phyloP scores from a whole-genome alignment of 306 rosid species.

The Fragaria ananassa region DNA sequence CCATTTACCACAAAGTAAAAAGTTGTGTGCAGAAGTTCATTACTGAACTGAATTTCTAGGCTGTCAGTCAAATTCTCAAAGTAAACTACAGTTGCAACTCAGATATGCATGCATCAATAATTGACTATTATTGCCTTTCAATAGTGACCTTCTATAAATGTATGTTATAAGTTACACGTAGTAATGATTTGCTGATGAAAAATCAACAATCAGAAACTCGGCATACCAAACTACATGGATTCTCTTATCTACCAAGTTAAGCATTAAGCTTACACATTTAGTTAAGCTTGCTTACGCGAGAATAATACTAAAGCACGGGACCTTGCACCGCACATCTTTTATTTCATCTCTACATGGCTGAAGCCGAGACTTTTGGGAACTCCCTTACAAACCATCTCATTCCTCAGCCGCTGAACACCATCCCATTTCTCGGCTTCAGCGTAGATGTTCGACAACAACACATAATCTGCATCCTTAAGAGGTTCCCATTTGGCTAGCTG shows the following conservation, averaged over 20 bases:
- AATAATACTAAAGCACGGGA: background rate
- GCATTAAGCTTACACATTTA: background rate
- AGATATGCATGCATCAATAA: background rate
- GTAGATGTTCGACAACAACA: conserved; percentile 60
- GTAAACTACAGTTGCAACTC: background rate
- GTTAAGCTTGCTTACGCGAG: background rate
- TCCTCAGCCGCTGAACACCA: conserved; percentile 57
- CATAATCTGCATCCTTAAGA: conserved; percentile 56
- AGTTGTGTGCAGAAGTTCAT: conserved; percentile 1
- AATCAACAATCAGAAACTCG: background rate
- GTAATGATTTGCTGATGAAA: background rate
- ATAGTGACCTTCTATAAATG: background rate
- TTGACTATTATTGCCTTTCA: background rate
- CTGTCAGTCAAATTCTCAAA: conserved; percentile 1
- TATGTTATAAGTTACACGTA: background rate
- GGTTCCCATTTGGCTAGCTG: conserved; percentile 43
- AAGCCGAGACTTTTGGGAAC: conserved; percentile 49
- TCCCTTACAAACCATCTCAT: conserved; percentile 40
- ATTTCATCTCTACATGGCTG: conserved; percentile 43
- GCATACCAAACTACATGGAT: background rate
- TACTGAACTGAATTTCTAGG: background rate
- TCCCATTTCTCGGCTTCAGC: conserved; percentile 67
- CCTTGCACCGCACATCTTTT: background rate
- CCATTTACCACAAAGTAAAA: background rate
- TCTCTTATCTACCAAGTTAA: background rate